Evolutionary conservation across 2,329 filamentous ascomycete species (phyloP), one percentile per base, ranked within the genome.

Genomic region (Xylariaceae sp.): DNA sequence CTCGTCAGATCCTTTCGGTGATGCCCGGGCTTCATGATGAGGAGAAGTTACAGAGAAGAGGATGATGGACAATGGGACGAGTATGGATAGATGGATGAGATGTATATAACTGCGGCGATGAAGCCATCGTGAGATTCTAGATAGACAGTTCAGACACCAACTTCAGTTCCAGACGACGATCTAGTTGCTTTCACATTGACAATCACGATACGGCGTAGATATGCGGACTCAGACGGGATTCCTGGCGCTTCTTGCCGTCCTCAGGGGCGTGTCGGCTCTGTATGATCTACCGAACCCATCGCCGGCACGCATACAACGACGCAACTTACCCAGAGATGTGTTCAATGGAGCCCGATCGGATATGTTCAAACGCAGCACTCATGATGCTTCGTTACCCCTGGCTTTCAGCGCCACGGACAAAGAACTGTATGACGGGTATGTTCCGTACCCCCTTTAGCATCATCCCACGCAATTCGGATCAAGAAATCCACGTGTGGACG

Each of bases 371-470:
- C 56, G 58, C 35, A 60, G 57, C 63, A 51, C 60, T 51, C 50
- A 56, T 13, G 53, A 53, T 30, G 57, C 59, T 4, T 50, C 54
- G 17, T 54, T 63, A 41, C 44, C 63, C 44, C 9, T 60, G 15
- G 48, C 45, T n/a, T 60, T 60, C 41, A 39, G 47, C 23, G 55
- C 53, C n/a, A 41, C 44, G n/a, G 51, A 64, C 58, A 10, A 60
- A 51, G 49, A 34, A 13, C 51, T 71, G 23, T 67, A 65, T 39
- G 60, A 56, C 11, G 67, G 68, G 68, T 70, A 65, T 55, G 66
- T 58, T 55, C 10, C 13, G 11, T 34, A 3, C 2, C 23, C 17
- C 17, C 17, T 18, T 35, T 17, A 13, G 10, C 4, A 13, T 37
- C 10, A n/a, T n/a, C 13, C 35, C 30, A 30, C 11, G 34, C n/a